Conservation (phyloP, 2,329 filamentous ascomycete species). For the Fusarium sororula region DNA sequence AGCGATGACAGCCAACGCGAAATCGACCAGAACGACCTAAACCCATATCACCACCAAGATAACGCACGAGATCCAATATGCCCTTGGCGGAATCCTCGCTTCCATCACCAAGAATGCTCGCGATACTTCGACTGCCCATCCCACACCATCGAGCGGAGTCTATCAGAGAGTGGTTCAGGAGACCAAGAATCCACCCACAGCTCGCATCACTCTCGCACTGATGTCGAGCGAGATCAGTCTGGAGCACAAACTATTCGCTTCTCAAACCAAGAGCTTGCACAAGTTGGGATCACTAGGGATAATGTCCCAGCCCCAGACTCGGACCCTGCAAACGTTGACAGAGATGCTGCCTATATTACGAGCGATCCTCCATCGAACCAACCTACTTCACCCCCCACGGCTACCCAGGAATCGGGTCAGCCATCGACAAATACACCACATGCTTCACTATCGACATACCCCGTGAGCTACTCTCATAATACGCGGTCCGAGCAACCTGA, state of each 20-base stretch:
- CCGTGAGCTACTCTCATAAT: not conserved
- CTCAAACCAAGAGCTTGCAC: constrained; percentile 26
- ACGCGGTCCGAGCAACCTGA: not conserved
- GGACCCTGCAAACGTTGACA: not conserved
- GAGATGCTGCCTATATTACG: constrained; percentile 2
- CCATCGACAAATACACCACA: not conserved
- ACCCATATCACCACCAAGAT: not conserved
- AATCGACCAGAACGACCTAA: not conserved
- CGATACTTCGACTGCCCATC: constrained; percentile 61
- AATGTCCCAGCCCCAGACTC: not conserved
- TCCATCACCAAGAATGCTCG: constrained; percentile 56
- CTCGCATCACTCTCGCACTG: constrained; percentile 1
- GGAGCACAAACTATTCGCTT: constrained; percentile 16
- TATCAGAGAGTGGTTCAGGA: constrained; percentile 39
- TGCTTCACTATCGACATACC: too few relatives aligned
- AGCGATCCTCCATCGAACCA: not conserved
- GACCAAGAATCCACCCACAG: constrained; percentile 39
- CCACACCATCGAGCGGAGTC: constrained; percentile 53
- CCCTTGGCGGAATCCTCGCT: constrained; percentile 51
- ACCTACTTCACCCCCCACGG: not conserved
- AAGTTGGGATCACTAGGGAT: constrained; percentile 1
- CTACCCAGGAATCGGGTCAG: constrained; percentile 6
- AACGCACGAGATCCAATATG: constrained; percentile 40
- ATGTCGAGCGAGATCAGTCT: constrained; percentile 7
- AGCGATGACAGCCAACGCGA: constrained; percentile 43